Evolutionary conservation across 176 grass and related monocot species (phyloP).

Genomic region (Phoenix roebelenii): DNA sequence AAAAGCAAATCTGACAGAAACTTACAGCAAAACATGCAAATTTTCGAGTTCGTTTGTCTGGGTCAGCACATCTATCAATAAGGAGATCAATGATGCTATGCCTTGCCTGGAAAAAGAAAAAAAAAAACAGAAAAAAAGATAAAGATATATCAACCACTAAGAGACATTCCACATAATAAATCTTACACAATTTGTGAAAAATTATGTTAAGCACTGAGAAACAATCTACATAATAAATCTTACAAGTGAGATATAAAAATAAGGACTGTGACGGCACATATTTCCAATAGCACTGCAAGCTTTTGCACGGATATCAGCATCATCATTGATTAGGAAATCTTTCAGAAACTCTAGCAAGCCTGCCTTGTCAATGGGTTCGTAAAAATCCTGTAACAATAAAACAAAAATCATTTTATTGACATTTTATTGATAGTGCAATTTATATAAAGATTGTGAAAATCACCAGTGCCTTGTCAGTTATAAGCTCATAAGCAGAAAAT

Average conservation of each 20-base stretch:
- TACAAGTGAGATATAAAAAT: conserved; percentile 88
- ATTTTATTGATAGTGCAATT: no score
- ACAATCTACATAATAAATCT: conserved; percentile 18
- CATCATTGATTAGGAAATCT: conserved; percentile 46
- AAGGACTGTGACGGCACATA: conserved; percentile 86
- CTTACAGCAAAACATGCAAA: conserved; percentile 99
- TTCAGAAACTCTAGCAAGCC: conserved; percentile 65
- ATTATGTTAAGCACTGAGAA: conserved; percentile 1
- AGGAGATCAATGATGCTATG: conserved; percentile 66
- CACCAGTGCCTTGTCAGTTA: no score
- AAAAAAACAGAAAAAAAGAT: neutral
- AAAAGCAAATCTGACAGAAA: neutral
- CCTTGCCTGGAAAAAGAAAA: conserved; percentile 40
- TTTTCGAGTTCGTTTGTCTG: conserved; percentile 81
- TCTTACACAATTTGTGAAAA: conserved; percentile 38
- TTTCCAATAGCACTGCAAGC: conserved; percentile 96
- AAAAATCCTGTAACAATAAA: conserved; percentile 59
- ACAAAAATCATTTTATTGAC: neutral
- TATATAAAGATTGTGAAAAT: no score
- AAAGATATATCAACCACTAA: neutral
- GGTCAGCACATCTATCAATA: conserved; percentile 84
- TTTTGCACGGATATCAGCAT: conserved; percentile 91
- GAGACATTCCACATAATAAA: neutral
- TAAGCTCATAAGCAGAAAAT: no score
- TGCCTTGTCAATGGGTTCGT: conserved; percentile 68